Conservation (phyloP, 2,329 filamentous ascomycete genomes). For the Cordyceps tenuipes region DNA sequence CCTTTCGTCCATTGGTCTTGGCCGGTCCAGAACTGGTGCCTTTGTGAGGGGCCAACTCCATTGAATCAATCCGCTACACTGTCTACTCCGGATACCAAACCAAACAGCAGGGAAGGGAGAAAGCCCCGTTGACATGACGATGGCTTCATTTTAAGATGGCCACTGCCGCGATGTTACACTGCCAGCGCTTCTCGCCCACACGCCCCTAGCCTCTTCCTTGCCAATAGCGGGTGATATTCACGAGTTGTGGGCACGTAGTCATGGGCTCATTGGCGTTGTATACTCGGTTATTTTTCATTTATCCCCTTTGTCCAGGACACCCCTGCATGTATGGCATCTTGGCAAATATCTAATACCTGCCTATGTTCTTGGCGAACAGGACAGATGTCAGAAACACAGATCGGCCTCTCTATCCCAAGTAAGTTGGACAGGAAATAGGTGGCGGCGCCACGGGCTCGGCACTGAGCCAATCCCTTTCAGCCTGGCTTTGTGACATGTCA, state of each 20-base stretch:
- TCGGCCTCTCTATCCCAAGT: background rate
- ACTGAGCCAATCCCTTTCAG: background rate
- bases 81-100: background rate
- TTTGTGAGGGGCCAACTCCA: background rate
- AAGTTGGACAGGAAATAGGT: background rate
- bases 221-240: background rate
- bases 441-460: constrained; percentile 2
- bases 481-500: background rate
- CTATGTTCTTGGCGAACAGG: background rate
- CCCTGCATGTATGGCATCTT: background rate
- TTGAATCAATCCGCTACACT: background rate
- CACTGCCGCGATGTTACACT: background rate
- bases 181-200: constrained; percentile 1
- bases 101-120: background rate
- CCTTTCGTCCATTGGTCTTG: background rate
- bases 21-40: too few relatives aligned
- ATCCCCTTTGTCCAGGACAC: background rate
- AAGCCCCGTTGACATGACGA: background rate
- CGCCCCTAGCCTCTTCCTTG: background rate
- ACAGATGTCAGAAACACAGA: background rate
- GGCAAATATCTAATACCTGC: background rate
- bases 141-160: background rate
- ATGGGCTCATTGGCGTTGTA: background rate
- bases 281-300: background rate
- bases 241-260: background rate